Evolutionary conservation across 192 early-diverging fungal species (phyloP).

Genomic region (Mortierella antarctica): DNA sequence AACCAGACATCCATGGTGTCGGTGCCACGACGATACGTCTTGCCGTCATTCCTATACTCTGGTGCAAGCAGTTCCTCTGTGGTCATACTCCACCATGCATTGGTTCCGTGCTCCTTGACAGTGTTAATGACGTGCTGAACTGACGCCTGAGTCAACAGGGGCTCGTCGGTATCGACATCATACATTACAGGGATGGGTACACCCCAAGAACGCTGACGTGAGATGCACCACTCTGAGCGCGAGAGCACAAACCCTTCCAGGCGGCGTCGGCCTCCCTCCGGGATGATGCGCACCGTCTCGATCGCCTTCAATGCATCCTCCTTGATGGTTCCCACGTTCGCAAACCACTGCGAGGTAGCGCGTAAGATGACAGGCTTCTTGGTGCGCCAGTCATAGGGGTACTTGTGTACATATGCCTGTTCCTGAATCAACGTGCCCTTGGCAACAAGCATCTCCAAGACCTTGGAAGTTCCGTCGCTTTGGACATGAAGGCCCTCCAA

Average conservation of each 20-base stretch:
- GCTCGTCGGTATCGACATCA: slow-evolving; percentile 66
- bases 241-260: slow-evolving; percentile 74
- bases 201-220: slow-evolving; percentile 84
- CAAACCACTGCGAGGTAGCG: slow-evolving; percentile 89
- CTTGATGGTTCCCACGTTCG: slow-evolving; percentile 73
- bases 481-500: slow-evolving; percentile 73
- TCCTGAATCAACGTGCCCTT: slow-evolving; percentile 59
- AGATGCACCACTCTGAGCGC: slow-evolving; percentile 87
- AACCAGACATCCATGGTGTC: slow-evolving; percentile 94
- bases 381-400: slow-evolving; percentile 88
- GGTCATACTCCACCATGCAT: slow-evolving; percentile 77
- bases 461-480: slow-evolving; percentile 64
- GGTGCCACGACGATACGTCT: slow-evolving; percentile 67
- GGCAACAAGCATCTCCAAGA: slow-evolving; percentile 63
- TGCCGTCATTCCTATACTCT: slow-evolving; percentile 65
- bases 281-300: slow-evolving; percentile 66
- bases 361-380: slow-evolving; percentile 83
- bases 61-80: slow-evolving; percentile 72
- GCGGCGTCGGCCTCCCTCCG: slow-evolving; percentile 61
- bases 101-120: slow-evolving; percentile 66
- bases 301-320: slow-evolving; percentile 68
- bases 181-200: slow-evolving; percentile 86
- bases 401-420: slow-evolving; percentile 73
- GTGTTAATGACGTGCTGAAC: slow-evolving; percentile 73
- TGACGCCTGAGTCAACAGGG: slow-evolving; percentile 71